Conservation (phyloP, 2,329 filamentous ascomycete species). For the Elsinoe australis region DNA sequence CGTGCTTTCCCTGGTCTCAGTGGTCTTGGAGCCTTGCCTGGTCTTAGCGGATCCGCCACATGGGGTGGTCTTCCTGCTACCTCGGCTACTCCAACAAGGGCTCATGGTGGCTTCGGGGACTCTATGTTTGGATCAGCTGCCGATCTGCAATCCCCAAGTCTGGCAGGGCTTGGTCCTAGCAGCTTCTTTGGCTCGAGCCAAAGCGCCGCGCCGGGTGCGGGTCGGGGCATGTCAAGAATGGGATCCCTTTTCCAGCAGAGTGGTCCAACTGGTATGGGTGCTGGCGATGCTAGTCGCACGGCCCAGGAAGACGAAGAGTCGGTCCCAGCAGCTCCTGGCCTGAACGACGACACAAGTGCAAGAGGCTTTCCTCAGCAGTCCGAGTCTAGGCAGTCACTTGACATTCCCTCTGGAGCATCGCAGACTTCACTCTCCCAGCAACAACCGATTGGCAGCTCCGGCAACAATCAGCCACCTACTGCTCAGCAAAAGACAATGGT, state of each 20-base stretch:
- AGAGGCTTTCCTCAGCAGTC: conserved; percentile 47
- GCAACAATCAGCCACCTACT: conserved; percentile 60
- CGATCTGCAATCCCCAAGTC: conserved; percentile 68
- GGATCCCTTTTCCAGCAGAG: conserved; percentile 78
- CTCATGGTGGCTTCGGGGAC: conserved; percentile 47
- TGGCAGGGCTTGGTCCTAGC: conserved; percentile 57
- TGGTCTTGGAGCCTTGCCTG: conserved; percentile 44
- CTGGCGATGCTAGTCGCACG: conserved; percentile 34
- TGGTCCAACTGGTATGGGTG: conserved; percentile 87
- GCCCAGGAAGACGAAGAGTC: conserved; percentile 50
- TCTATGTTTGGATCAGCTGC: conserved; percentile 61
- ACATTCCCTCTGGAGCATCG: conserved; percentile 6
- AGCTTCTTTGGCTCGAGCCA: conserved; percentile 58
- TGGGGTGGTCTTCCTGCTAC: conserved; percentile 58
- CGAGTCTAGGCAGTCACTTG: conserved; percentile 22
- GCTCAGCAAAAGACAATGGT: conserved; percentile 83
- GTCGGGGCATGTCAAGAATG: conserved; percentile 57
- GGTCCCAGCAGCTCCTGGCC: conserved; percentile 1
- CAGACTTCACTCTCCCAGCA: conserved; percentile 8
- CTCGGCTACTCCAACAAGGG: conserved; percentile 63
- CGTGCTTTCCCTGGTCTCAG: conserved; percentile 61
- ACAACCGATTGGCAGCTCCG: conserved; percentile 41
- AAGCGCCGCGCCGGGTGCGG: conserved; percentile 43
- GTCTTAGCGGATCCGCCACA: conserved; percentile 52
- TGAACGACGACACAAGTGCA: conserved; percentile 36